These are phyloP conservation scores for Lomentospora prolificans DNA, from an alignment of 2,329 filamentous ascomycete species.

Conservation along the genomic window DNA sequence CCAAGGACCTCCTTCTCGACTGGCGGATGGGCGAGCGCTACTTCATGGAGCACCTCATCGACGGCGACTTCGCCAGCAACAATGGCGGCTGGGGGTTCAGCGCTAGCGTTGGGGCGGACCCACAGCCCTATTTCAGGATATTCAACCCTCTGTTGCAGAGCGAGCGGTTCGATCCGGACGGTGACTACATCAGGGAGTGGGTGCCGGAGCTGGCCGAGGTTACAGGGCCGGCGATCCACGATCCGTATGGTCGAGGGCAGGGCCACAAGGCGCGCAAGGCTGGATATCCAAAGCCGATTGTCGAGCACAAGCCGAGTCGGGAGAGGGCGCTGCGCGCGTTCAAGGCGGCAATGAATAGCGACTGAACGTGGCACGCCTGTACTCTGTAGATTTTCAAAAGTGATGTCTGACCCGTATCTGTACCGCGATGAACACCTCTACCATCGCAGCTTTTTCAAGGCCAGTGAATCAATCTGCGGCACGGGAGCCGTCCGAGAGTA, in stretches of 20 bases:
- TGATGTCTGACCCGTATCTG: slow-evolving; percentile 57
- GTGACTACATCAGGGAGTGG: slow-evolving; percentile 76
- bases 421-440: slow-evolving; percentile 46
- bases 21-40: slow-evolving; percentile 74
- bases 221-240: slow-evolving; percentile 63
- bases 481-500: slow-evolving; percentile 41
- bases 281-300: slow-evolving; percentile 66
- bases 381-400: neutral
- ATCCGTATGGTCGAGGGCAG: slow-evolving; percentile 61
- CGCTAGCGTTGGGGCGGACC: slow-evolving; percentile 65
- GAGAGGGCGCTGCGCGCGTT: slow-evolving; percentile 56
- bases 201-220: slow-evolving; percentile 62
- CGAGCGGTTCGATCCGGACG: slow-evolving; percentile 73
- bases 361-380: neutral
- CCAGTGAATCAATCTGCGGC: slow-evolving; percentile 47
- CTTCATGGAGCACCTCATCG: slow-evolving; percentile 74
- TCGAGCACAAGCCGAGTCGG: slow-evolving; percentile 61
- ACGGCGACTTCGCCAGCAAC: slow-evolving; percentile 73
- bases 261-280: slow-evolving; percentile 47
- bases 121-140: slow-evolving; percentile 82
- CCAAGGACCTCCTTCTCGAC: slow-evolving; percentile 72
- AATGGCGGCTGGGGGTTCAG: slow-evolving; percentile 52
- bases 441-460: slow-evolving; percentile 53
- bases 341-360: neutral
- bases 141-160: slow-evolving; percentile 82